Conservation (phyloP, 2,329 filamentous ascomycete species). For the Thelonectria rubi region DNA sequence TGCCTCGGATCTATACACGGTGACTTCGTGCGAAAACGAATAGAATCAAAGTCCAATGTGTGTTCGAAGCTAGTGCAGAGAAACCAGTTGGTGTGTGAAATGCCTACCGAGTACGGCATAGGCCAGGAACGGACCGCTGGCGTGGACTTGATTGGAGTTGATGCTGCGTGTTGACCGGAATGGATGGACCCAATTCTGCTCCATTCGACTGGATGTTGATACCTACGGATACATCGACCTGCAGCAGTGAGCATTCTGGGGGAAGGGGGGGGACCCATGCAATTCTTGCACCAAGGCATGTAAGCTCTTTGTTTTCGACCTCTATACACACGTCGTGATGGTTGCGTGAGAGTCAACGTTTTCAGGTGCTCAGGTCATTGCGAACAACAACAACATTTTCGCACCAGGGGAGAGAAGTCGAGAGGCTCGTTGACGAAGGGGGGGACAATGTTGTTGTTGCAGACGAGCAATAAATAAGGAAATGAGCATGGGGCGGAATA, state of each 20-base stretch:
- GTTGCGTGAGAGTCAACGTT: too few relatives aligned
- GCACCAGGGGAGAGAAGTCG: too few relatives aligned
- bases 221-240: background rate
- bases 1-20: background rate
- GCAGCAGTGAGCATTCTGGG: background rate
- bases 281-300: background rate
- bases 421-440: too few relatives aligned
- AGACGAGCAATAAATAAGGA: too few relatives aligned
- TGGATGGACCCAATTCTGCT: background rate
- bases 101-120: background rate
- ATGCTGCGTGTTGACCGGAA: background rate
- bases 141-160: background rate
- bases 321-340: background rate
- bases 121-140: background rate
- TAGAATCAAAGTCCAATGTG: background rate
- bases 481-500: too few relatives aligned
- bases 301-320: constrained; percentile 1
- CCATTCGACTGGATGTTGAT: background rate
- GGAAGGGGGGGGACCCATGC: background rate
- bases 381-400: background rate
- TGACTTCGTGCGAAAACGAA: background rate
- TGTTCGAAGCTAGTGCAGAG: background rate
- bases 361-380: too few relatives aligned
- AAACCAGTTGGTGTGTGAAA: background rate
- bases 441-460: background rate